Evolutionary conservation across 2,329 filamentous ascomycete genomes (phyloP), one percentile per base, ranked within the genome.

Genomic region (Colletotrichum sojae): DNA sequence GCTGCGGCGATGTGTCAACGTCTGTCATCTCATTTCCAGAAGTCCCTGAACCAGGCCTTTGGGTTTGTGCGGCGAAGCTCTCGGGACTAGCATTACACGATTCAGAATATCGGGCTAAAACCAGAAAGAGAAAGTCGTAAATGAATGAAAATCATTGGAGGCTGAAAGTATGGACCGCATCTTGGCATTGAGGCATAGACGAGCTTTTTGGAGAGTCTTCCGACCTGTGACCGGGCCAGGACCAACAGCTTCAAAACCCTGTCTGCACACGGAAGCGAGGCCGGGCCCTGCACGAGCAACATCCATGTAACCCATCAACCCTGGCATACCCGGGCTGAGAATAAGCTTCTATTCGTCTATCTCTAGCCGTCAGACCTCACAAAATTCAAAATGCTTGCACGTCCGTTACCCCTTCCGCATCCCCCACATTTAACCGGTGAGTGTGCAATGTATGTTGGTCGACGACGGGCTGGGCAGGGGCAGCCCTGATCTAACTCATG

Each of bases 141-240:
- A 31, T 53, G 49, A 53, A 27, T 53, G 25, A 53, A 53, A 27
- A 53, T 16, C 49, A 53, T 27, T 53, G 49, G 49, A 53, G 49
- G 49, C 12, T 53, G 49, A 53, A 53, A 53, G 49, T 53, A 53
- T 27, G 49, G 49, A 31, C 25, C 13, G 49, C 25, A 53, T 53
- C 49, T 53, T 53, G 49, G 49, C 49, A 53, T 53, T n/a, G 49
- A 53, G 49, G 49, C 49, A 53, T 31, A 53, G 49, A 53, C 49
- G 49, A 31, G 49, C 49, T 53, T 53, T 53, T 53, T 25, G 49
- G 49, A 53, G 49, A 53, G 49, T 53, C 49, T 53, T 53, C 49
- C 49, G 49, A 53, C 12, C 49, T 53, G 49, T 31, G 49, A 53
- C 49, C 20, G 49, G 49, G 49, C 49, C 49, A 53, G 49, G 49